Base-by-base conservation (phyloP, 768 basidiomycete species). In the Boletus insuetus region DNA sequence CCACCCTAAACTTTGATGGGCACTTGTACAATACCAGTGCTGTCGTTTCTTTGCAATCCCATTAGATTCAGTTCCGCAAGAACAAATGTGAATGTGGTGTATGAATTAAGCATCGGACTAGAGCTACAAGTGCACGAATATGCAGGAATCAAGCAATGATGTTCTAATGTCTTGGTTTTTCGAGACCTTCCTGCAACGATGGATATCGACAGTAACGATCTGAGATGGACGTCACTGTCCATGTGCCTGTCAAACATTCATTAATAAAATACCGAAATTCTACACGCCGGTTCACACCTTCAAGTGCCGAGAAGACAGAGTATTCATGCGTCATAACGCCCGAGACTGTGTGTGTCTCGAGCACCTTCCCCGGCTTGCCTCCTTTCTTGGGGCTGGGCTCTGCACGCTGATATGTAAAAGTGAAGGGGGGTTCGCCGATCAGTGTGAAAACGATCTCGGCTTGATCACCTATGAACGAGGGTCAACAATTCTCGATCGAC, bases 141-240 rank as follows among this genome's bases (percentile, higher is more conserved):
- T 55, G 64, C 57, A 49, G 51, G 49, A 40, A 39, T 62, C 51
- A 34, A 54, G 47, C 40, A 58, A 38, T 39, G 37, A 38, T 31
- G 42, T 48, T 53, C 39, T 45, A 46, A 31, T 38, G 68, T 49
- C 64, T 61, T 54, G 61, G 61, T 56, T 75, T 77, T 56, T 79
- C 78, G 19, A 70, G 56, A 16, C 73, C 69, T 41, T 78, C 87
- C 46, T 86, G 79, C 62, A 86, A 81, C 24, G 80, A 76, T 48
- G 94, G 94, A 73, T 95, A 96, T 58, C 91, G 82, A 75, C 95
- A 98, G 64, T 85, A 91, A 35, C 82, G 82, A 73, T 97, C 95
- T 17, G 91, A 84, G 51, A 98, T 91, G 47, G 89, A 94, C 11
- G 91, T 91, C 29, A 98, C 89, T 11, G 89, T 92, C 91, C 91